Percentiles rank a stretch among this genome's conserved stretches.
Evolutionary conservation across 495 filamentous ascomycete species (phyloP).

Genomic region (Pseudomonodictys pantanalensis): DNA sequence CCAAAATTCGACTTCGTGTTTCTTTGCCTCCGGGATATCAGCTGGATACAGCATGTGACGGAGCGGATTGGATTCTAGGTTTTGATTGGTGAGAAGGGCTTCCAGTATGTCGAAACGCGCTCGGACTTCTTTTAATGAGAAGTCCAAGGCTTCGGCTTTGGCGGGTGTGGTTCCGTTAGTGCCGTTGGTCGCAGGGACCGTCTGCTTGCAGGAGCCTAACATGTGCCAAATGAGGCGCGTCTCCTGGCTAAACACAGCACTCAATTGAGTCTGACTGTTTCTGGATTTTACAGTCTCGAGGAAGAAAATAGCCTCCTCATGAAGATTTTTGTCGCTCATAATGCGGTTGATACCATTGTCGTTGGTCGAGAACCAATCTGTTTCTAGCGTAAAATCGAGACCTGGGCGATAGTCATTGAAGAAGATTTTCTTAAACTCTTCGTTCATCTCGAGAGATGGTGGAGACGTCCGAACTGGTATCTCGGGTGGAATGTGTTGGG

Average conservation of each 20-base stretch:
- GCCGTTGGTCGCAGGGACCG: conserved; percentile 35
- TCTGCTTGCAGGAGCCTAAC: conserved; percentile 34
- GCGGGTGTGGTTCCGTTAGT: conserved; percentile 39
- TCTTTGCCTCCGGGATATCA: conserved; percentile 34
- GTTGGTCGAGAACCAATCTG: conserved; percentile 70
- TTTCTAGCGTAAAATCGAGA: conserved; percentile 77
- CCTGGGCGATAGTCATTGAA: conserved; percentile 71
- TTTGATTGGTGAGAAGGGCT: conserved; percentile 64
- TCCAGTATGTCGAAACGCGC: conserved; percentile 71
- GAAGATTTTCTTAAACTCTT: conserved; percentile 73
- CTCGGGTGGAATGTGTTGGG: conserved; percentile 53
- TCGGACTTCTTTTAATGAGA: conserved; percentile 53
- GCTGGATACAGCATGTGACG: conserved; percentile 24
- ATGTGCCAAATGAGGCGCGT: conserved; percentile 42
- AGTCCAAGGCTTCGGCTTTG: conserved; percentile 50
- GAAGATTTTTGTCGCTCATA: conserved; percentile 47
- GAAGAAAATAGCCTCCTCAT: conserved; percentile 41
- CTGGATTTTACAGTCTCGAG: conserved; percentile 59
- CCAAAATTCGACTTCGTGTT: conserved; percentile 78
- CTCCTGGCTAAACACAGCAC: conserved; percentile 35
- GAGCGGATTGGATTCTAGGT: conserved; percentile 53
- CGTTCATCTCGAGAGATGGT: conserved; percentile 52
- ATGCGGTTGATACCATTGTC: conserved; percentile 60
- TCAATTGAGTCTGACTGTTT: conserved; percentile 39
- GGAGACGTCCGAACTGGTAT: conserved; percentile 49